Evolutionary conservation across 2,329 filamentous ascomycete genomes (phyloP).

Genomic region (Grosmannia penicillata): DNA sequence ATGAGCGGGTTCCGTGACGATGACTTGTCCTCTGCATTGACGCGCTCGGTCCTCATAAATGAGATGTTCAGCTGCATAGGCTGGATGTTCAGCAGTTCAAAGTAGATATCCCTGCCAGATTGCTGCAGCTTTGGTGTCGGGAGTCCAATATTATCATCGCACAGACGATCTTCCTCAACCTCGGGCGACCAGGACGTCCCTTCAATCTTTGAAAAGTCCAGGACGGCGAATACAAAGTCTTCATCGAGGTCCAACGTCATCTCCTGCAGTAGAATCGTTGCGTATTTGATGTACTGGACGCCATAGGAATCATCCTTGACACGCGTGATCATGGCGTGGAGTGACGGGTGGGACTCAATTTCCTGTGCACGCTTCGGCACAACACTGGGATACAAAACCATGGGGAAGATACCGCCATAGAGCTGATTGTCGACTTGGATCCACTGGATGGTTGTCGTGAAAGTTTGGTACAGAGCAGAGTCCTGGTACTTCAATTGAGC

Average conservation of each 20-base stretch:
- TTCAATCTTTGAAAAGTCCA: slow-evolving; percentile 89
- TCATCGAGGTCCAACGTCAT: slow-evolving; percentile 98
- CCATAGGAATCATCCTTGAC: slow-evolving; percentile 98
- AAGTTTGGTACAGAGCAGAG: slow-evolving; percentile 82
- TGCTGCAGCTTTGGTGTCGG: slow-evolving; percentile 80
- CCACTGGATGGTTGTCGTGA: slow-evolving; percentile 90
- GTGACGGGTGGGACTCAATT: slow-evolving; percentile 87
- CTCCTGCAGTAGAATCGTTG: slow-evolving; percentile 82
- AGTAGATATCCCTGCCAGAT: slow-evolving; percentile 88
- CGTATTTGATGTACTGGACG: slow-evolving; percentile 96
- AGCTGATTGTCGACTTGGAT: slow-evolving; percentile 98
- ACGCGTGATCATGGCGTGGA: slow-evolving; percentile 79
- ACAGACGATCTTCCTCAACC: slow-evolving; percentile 69
- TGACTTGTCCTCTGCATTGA: slow-evolving; percentile 91
- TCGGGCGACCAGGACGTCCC: slow-evolving; percentile 73
- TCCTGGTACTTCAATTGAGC: slow-evolving; percentile 85
- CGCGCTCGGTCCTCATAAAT: slow-evolving; percentile 88
- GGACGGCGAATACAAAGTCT: slow-evolving; percentile 89
- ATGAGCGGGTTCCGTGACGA: slow-evolving; percentile 86
- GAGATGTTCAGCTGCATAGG: slow-evolving; percentile 97
- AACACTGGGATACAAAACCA: slow-evolving; percentile 92
- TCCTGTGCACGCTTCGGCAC: slow-evolving; percentile 95
- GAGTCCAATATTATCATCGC: slow-evolving; percentile 79
- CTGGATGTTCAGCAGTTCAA: slow-evolving; percentile 90
- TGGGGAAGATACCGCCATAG: slow-evolving; percentile 95